A percentile compares a stretch with the other conserved stretches of the same genome.
phyloP scores from a whole-genome alignment of 805 yeast genomes.

The Wickerhamiella musiphila region DNA sequence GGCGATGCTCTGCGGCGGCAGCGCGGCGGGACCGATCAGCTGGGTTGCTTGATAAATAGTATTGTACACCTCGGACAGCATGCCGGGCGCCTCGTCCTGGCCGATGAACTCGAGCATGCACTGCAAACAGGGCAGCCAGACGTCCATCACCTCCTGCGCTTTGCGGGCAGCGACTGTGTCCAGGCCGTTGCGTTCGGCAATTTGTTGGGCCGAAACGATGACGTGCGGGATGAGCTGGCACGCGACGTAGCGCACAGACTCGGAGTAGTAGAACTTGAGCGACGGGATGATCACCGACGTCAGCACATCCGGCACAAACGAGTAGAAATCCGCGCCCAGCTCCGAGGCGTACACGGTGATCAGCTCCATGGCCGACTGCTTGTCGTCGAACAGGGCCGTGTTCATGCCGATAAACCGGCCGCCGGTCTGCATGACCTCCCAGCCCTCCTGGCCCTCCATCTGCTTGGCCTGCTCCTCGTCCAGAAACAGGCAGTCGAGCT shows the following conservation, averaged over 20 bases:
- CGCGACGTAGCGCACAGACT: conserved; percentile 85
- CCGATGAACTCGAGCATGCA: conserved; percentile 51
- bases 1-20: conserved; percentile 34
- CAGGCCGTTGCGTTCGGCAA: conserved; percentile 36
- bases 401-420: conserved; percentile 93
- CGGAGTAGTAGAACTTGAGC: conserved; percentile 77
- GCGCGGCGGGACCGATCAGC: conserved; percentile 41
- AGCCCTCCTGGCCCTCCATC: conserved; percentile 70
- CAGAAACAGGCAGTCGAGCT: conserved; percentile 73
- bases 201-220: conserved; percentile 40
- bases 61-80: conserved; percentile 60
- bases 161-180: conserved; percentile 20
- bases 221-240: conserved; percentile 70
- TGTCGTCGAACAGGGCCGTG: conserved; percentile 86
- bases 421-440: conserved; percentile 82
- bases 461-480: conserved; percentile 80
- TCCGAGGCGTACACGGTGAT: conserved; percentile 71
- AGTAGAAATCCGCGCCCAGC: conserved; percentile 64
- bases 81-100: conserved; percentile 69
- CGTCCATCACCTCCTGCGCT: conserved; percentile 35
- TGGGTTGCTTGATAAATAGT: conserved; percentile 51
- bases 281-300: conserved; percentile 74
- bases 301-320: conserved; percentile 64
- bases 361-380: conserved; percentile 80
- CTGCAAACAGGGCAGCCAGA: conserved; percentile 57